Evolutionary conservation across 805 yeast genomes (phyloP).

Genomic region (Sungouiella blattae): DNA sequence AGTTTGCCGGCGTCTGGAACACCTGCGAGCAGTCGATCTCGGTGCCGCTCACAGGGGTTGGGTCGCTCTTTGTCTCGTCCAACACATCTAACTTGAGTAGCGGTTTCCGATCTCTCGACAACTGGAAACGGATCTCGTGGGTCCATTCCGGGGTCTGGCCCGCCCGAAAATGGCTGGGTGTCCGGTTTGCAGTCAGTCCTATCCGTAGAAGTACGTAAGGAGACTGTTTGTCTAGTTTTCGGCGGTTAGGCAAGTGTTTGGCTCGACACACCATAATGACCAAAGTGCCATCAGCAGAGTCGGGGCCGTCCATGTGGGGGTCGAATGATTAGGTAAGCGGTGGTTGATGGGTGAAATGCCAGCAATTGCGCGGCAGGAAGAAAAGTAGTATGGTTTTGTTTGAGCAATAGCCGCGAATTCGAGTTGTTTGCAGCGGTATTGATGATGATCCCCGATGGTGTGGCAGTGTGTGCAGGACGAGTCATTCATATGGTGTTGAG

Average conservation of each 20-base stretch:
- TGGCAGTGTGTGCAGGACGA: not conserved
- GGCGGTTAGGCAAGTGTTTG: constrained; percentile 78
- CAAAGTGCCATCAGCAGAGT: constrained; percentile 50
- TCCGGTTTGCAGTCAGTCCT: constrained; percentile 76
- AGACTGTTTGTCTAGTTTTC: constrained; percentile 87
- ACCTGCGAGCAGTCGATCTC: constrained; percentile 77
- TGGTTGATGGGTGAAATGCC: too few relatives aligned
- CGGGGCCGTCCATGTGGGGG: constrained; percentile 13
- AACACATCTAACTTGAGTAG: constrained; percentile 67
- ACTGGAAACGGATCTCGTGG: constrained; percentile 63
- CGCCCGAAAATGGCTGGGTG: constrained; percentile 76
- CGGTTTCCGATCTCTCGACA: constrained; percentile 62
- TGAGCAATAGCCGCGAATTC: too few relatives aligned
- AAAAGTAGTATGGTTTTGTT: too few relatives aligned
- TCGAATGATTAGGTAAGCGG: too few relatives aligned
- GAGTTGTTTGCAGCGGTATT: too few relatives aligned
- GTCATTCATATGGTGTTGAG: not conserved
- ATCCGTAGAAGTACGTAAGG: constrained; percentile 84
- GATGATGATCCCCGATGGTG: too few relatives aligned
- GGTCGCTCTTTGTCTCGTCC: constrained; percentile 83
- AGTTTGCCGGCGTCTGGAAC: constrained; percentile 47
- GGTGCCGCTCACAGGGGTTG: constrained; percentile 79
- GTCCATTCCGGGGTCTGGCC: constrained; percentile 95
- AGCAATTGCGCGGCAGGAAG: too few relatives aligned
- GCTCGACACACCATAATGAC: constrained; percentile 79